Conservation (phyloP, 169 alveolate genomes). For the Sarcocystis neurona region DNA sequence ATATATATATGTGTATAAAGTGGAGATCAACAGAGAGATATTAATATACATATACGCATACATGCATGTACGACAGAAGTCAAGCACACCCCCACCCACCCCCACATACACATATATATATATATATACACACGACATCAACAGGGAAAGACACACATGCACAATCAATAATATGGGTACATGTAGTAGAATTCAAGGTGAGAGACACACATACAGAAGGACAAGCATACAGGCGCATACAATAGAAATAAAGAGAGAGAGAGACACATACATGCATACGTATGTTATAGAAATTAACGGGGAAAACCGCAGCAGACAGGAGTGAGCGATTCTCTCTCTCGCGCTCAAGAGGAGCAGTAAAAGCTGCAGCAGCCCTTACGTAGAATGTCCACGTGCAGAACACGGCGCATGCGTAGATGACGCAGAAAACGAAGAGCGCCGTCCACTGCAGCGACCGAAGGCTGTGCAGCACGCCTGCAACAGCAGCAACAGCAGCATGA, state of each 20-base stretch:
- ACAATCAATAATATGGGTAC: too few species aligned
- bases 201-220: too few species aligned
- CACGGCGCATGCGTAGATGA: constrained; percentile 60
- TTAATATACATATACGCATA: background rate
- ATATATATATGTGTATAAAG: background rate
- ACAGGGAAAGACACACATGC: too few species aligned
- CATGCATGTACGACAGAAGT: background rate
- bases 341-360: background rate
- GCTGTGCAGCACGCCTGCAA: constrained; percentile 60
- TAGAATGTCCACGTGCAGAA: constrained; percentile 63
- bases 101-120: background rate
- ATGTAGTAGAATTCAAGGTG: too few species aligned
- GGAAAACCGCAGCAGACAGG: too few species aligned
- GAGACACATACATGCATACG: too few species aligned
- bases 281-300: too few species aligned
- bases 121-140: too few species aligned
- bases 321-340: background rate
- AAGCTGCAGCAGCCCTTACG: background rate
- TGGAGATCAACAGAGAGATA: too few species aligned
- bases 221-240: too few species aligned
- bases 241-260: too few species aligned
- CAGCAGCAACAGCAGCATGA: background rate
- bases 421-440: constrained; percentile 58
- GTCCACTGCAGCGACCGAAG: constrained; percentile 60
- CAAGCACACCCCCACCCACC: background rate